These are phyloP conservation scores for Talaromyces sp. DNA, from an alignment of 2,329 filamentous ascomycete genomes.

Conservation along the genomic window DNA sequence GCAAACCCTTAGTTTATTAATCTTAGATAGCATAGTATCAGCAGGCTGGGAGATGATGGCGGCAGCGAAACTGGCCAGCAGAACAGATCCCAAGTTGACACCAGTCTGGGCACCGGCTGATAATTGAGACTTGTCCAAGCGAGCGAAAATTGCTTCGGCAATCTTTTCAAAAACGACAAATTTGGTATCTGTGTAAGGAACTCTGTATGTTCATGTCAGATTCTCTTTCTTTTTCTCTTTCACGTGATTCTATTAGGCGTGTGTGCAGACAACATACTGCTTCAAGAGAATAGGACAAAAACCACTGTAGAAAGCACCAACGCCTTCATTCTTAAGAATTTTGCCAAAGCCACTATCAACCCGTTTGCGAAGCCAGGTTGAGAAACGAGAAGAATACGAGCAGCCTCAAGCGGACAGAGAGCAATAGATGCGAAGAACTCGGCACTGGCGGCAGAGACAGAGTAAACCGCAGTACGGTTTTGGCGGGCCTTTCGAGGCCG, in stretches of 20 bases:
- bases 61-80: slow-evolving; percentile 80
- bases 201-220: slow-evolving; percentile 43
- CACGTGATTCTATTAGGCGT: not conserved
- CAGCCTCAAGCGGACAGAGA: slow-evolving; percentile 86
- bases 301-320: slow-evolving; percentile 83
- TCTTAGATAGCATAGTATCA: slow-evolving; percentile 90
- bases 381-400: slow-evolving; percentile 87
- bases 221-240: slow-evolving; percentile 10
- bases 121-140: slow-evolving; percentile 64
- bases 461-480: slow-evolving; percentile 76
- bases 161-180: slow-evolving; percentile 93
- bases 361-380: slow-evolving; percentile 79
- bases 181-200: slow-evolving; percentile 91
- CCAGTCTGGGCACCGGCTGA: slow-evolving; percentile 66
- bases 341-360: slow-evolving; percentile 70
- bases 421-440: slow-evolving; percentile 61
- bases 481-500: slow-evolving; percentile 69
- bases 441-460: slow-evolving; percentile 56
- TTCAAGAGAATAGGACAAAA: slow-evolving; percentile 84
- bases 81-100: slow-evolving; percentile 78
- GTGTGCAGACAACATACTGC: slow-evolving; percentile 51
- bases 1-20: slow-evolving; percentile 87
- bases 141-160: slow-evolving; percentile 63
- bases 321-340: slow-evolving; percentile 75
- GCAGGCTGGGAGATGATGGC: slow-evolving; percentile 83